Conservation (phyloP, 352 stramenopile genomes). For the Albugo candida region DNA sequence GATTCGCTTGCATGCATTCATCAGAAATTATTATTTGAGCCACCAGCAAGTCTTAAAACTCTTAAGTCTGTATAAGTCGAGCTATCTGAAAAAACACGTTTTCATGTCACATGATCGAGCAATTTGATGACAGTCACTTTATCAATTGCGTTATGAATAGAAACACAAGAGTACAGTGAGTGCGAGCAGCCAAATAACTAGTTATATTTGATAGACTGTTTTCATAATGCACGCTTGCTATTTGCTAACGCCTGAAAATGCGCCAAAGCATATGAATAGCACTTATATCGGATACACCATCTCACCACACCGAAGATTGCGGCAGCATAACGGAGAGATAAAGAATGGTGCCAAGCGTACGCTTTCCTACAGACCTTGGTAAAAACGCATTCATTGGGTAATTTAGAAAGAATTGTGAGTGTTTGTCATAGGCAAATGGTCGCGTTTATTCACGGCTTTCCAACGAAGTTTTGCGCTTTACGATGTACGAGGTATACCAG, state of each 20-base stretch:
- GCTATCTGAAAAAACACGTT: no score
- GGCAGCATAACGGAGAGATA: slow-evolving; percentile 61
- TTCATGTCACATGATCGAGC: no score
- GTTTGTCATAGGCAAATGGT: slow-evolving; percentile 40
- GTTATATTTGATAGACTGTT: neutral
- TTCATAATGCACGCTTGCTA: slow-evolving; percentile 23
- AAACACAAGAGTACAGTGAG: no score
- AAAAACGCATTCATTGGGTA: neutral
- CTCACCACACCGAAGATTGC: slow-evolving; percentile 26
- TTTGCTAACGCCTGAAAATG: slow-evolving; percentile 31
- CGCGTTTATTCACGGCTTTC: slow-evolving; percentile 46
- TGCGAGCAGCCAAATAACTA: no score
- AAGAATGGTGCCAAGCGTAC: slow-evolving; percentile 43
- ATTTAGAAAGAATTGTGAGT: neutral
- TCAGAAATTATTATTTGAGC: no score
- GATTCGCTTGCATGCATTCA: no score
- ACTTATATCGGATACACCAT: slow-evolving; percentile 61
- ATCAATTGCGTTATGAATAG: no score
- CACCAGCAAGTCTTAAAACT: no score
- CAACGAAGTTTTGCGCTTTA: slow-evolving; percentile 50
- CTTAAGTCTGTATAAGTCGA: no score
- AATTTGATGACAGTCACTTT: no score
- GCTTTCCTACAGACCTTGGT: slow-evolving; percentile 34
- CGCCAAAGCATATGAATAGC: slow-evolving; percentile 27
- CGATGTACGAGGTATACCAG: slow-evolving; percentile 20